A percentile compares a stretch with the other conserved stretches of the same genome.
phyloP scores from a whole-genome alignment of 2,329 filamentous ascomycete genomes.

The Waltergamsia citrina region DNA sequence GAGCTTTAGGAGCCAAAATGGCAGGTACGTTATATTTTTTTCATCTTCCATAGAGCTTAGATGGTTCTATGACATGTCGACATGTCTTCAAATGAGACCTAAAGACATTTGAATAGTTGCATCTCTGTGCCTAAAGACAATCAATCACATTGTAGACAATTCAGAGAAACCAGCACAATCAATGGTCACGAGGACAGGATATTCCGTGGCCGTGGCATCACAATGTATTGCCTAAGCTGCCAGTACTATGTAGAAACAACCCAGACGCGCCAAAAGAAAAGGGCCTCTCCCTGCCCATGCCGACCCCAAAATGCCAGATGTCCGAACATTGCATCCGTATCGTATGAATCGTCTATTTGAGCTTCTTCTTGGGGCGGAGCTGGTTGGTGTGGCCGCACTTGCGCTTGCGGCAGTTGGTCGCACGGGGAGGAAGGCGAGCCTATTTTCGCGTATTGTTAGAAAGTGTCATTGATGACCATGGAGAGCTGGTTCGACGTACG shows the following conservation, averaged over 20 bases:
- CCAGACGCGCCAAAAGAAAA: slow-evolving; percentile 23
- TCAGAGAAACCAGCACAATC: too few relatives aligned
- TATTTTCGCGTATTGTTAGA: slow-evolving; percentile 19
- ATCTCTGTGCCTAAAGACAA: too few relatives aligned
- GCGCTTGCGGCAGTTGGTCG: slow-evolving; percentile 99
- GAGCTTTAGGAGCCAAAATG: too few relatives aligned
- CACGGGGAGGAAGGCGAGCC: slow-evolving; percentile 88
- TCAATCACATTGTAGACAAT: too few relatives aligned
- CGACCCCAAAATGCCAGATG: slow-evolving; percentile 31
- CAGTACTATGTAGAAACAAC: slow-evolving; percentile 31
- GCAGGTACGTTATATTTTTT: too few relatives aligned
- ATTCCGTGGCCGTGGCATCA: too few relatives aligned
- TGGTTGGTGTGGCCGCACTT: slow-evolving; percentile 99
- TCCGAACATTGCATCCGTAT: slow-evolving; percentile 14
- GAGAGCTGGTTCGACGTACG: slow-evolving; percentile 48
- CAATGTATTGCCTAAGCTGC: slow-evolving; percentile 26
- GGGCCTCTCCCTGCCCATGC: slow-evolving; percentile 17
- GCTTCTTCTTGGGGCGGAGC: slow-evolving; percentile 99
- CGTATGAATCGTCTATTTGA: slow-evolving; percentile 52
- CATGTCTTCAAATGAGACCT: too few relatives aligned
- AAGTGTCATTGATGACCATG: not conserved
- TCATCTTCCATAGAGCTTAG: too few relatives aligned
- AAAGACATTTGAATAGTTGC: too few relatives aligned
- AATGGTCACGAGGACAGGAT: too few relatives aligned
- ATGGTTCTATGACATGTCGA: too few relatives aligned